Conservation (phyloP, 73 alveolate species). For the Blepharisma japonicum region DNA sequence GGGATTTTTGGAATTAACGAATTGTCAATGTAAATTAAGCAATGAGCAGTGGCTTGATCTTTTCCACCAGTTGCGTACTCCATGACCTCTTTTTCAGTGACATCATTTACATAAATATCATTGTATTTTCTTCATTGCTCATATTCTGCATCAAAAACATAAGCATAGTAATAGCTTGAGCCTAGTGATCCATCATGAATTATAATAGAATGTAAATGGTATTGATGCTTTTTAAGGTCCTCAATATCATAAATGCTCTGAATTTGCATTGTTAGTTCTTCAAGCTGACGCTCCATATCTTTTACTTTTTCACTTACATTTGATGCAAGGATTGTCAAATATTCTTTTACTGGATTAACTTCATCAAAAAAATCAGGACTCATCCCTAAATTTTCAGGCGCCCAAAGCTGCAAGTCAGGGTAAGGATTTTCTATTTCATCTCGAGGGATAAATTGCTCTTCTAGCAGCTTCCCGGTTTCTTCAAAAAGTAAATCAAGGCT, state of each 20-base stretch:
- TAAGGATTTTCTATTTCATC: no score
- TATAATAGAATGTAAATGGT: constrained; percentile 70
- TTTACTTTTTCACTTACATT: no score
- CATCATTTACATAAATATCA: constrained; percentile 65
- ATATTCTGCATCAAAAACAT: constrained; percentile 62
- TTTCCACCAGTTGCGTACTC: constrained; percentile 5
- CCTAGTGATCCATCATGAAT: constrained; percentile 94
- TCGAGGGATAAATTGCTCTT: no score
- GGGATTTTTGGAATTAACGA: background rate
- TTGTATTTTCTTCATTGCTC: constrained; percentile 63
- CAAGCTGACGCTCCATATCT: no score
- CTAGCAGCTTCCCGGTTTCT: no score
- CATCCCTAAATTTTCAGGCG: no score
- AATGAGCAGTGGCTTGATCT: background rate
- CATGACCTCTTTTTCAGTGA: constrained; percentile 25
- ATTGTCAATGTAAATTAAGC: constrained; percentile 18
- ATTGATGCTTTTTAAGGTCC: constrained; percentile 51
- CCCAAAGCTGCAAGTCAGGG: no score
- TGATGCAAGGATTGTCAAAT: no score
- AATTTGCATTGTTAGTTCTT: constrained; percentile 4
- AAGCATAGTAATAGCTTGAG: constrained; percentile 94
- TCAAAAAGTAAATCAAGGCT: no score
- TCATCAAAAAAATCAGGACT: no score
- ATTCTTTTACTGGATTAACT: no score
- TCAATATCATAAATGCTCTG: constrained; percentile 33